These are phyloP conservation scores for Xylaria flabelliformis DNA, from an alignment of 495 filamentous ascomycete genomes.

Conservation along the genomic window DNA sequence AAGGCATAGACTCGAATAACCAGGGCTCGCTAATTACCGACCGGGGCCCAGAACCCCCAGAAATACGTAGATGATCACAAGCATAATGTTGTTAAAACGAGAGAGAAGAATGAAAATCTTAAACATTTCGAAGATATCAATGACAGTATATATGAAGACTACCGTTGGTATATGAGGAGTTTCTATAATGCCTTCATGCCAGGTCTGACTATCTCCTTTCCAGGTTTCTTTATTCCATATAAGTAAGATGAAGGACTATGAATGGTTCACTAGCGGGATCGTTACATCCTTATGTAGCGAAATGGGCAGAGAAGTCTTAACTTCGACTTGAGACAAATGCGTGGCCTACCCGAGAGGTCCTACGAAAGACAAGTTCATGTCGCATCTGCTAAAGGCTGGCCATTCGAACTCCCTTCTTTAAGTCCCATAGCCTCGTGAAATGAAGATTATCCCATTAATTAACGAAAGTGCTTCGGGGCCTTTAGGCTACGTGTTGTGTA, in stretches of 20 bases:
- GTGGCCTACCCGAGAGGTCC: not conserved
- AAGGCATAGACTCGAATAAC: not conserved
- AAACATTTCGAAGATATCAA: not conserved
- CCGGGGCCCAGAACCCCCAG: not conserved
- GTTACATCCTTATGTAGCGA: not conserved
- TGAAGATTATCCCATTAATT: too few species aligned
- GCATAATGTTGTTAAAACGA: not conserved
- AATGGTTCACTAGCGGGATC: not conserved
- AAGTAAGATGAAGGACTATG: not conserved
- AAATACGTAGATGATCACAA: not conserved
- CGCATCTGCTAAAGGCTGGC: not conserved
- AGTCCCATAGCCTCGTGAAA: too few species aligned
- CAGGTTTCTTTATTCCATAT: not conserved
- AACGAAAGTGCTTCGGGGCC: too few species aligned
- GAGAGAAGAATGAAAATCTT: not conserved
- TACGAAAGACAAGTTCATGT: not conserved
- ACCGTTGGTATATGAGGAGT: not conserved
- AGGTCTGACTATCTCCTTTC: not conserved
- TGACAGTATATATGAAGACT: not conserved
- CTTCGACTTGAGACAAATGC: not conserved
- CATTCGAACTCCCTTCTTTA: too few species aligned
- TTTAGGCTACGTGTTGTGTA: not conserved
- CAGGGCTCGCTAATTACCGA: too few species aligned
- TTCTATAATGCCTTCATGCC: not conserved
- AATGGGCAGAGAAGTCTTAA: not conserved